A percentile compares a stretch with the other conserved stretches of the same genome.
phyloP scores from a whole-genome alignment of 2,329 filamentous ascomycete genomes.

The Pleoardoris graminearum region DNA sequence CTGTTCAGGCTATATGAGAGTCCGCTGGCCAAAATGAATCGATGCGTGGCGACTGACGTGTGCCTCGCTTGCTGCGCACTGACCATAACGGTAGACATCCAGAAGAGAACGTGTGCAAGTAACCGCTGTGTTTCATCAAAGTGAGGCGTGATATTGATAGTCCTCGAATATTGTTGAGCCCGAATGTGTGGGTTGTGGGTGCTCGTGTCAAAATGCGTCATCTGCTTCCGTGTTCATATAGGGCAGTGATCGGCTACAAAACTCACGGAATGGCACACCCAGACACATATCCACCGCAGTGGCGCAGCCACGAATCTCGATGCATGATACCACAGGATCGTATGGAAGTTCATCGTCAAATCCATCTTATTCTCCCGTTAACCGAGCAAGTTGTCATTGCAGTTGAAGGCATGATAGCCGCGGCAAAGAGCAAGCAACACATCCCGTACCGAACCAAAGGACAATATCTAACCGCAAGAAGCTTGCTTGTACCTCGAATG shows the following conservation, averaged over 20 bases:
- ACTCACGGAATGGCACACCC: too few relatives aligned
- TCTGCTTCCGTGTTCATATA: too few relatives aligned
- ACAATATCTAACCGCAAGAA: too few relatives aligned
- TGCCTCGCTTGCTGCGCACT: conserved; percentile 3
- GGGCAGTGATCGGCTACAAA: too few relatives aligned
- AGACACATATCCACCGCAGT: too few relatives aligned
- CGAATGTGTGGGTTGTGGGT: background rate
- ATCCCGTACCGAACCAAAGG: too few relatives aligned
- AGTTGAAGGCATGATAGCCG: too few relatives aligned
- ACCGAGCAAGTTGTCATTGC: background rate
- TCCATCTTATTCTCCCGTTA: background rate
- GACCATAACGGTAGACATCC: background rate
- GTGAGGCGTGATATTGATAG: background rate
- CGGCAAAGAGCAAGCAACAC: too few relatives aligned
- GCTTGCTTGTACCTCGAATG: too few relatives aligned
- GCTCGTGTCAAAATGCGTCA: background rate
- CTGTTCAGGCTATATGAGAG: conserved; percentile 8
- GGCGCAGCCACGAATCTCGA: too few relatives aligned
- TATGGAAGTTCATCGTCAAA: background rate
- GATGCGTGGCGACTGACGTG: conserved; percentile 4
- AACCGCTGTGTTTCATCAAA: background rate
- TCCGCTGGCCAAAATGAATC: background rate
- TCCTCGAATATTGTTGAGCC: background rate
- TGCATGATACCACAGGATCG: background rate
- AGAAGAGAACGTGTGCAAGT: background rate